Evolutionary conservation across 2,329 filamentous ascomycete genomes (phyloP).

Genomic region (Nemania sp.): DNA sequence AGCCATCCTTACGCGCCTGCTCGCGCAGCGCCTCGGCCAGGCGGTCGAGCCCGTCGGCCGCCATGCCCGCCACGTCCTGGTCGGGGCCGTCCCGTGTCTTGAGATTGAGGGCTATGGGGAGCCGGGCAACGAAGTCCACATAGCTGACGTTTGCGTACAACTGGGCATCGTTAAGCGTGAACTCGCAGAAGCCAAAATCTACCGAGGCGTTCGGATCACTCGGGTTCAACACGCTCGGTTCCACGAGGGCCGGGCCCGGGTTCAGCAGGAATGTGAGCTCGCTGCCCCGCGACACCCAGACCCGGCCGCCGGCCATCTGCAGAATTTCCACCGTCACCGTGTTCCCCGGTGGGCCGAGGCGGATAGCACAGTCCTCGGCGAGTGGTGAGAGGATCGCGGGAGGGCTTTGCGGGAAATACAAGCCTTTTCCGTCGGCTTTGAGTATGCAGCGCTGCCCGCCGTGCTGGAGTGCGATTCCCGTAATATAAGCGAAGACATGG

Average conservation of each 20-base stretch:
- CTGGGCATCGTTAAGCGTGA: constrained; percentile 61
- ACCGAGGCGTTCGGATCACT: constrained; percentile 58
- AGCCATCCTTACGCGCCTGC: constrained; percentile 60
- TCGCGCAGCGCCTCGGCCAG: constrained; percentile 58
- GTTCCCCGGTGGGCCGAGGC: constrained; percentile 59
- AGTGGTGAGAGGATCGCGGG: constrained; percentile 52
- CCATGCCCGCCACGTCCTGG: constrained; percentile 62
- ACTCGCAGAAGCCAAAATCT: constrained; percentile 64
- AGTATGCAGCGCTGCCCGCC: constrained; percentile 45
- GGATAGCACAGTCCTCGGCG: constrained; percentile 62
- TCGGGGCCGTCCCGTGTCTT: constrained; percentile 47
- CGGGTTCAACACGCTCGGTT: constrained; percentile 68
- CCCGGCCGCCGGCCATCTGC: constrained; percentile 65
- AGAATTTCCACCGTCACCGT: constrained; percentile 62
- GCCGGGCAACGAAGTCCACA: constrained; percentile 65
- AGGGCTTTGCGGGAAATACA: constrained; percentile 63
- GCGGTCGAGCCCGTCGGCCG: constrained; percentile 57
- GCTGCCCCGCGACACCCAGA: constrained; percentile 64
- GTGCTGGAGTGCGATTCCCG: constrained; percentile 60
- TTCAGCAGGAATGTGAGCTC: constrained; percentile 66
- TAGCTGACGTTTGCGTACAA: constrained; percentile 68
- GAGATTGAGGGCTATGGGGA: constrained; percentile 59
- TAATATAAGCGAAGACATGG: constrained; percentile 67
- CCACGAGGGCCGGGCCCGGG: constrained; percentile 66
- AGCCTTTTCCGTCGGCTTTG: constrained; percentile 52